phyloP scores from a whole-genome alignment of 495 filamentous ascomycete species.

The Aspergillus nanangensis region DNA sequence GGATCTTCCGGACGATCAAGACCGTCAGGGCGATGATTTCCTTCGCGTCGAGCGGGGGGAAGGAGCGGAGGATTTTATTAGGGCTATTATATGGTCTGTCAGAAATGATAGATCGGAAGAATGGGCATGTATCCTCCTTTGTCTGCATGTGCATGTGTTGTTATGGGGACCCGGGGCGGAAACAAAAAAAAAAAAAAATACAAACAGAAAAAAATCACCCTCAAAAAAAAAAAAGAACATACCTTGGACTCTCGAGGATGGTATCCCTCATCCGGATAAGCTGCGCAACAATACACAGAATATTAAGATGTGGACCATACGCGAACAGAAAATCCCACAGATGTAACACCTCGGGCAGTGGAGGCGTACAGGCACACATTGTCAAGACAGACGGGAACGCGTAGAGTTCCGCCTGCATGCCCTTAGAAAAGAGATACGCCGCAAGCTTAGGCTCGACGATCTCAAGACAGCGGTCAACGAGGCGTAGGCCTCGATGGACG shows the following conservation, averaged over 20 bases:
- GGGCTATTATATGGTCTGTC: constrained; percentile 50
- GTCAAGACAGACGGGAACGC: constrained; percentile 97
- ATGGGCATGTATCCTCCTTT: too few relatives aligned
- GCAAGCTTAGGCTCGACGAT: constrained; percentile 90
- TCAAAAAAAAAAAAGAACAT: constrained; percentile 28
- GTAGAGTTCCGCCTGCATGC: constrained; percentile 87
- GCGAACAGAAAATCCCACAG: constrained; percentile 99
- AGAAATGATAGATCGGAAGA: too few relatives aligned
- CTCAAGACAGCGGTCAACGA: constrained; percentile 86
- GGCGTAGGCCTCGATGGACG: constrained; percentile 82
- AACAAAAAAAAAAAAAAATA: constrained; percentile 6
- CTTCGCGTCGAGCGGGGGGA: constrained; percentile 77
- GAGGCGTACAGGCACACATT: constrained; percentile 94
- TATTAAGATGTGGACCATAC: constrained; percentile 90
- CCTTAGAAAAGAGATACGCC: constrained; percentile 74
- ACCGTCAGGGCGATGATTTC: constrained; percentile 77
- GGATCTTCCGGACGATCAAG: constrained; percentile 77
- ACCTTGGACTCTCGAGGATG: constrained; percentile 81
- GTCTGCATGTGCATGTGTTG: too few relatives aligned
- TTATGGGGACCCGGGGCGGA: neutral
- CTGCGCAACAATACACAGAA: constrained; percentile 97
- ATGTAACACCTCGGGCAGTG: constrained; percentile 85
- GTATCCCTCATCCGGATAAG: constrained; percentile 81
- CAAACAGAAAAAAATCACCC: too few relatives aligned
- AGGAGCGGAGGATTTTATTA: constrained; percentile 85